Conservation (phyloP, 2,329 filamentous ascomycete species). For the Fusarium newnesense region DNA sequence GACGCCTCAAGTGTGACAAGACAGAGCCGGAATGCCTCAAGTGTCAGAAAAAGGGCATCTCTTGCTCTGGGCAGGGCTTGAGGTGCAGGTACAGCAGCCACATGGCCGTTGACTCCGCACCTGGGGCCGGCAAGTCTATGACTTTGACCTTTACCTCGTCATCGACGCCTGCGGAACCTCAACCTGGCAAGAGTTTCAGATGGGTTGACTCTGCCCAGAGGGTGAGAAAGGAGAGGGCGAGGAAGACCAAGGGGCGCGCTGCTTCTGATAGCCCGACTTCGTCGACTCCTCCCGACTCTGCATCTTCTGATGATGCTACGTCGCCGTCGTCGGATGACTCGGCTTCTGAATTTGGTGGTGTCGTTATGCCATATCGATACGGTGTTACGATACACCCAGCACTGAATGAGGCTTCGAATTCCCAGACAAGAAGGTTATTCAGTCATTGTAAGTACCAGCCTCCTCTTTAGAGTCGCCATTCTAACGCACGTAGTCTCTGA, state of each 20-base stretch:
- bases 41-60: conserved; percentile 52
- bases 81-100: conserved; percentile 51
- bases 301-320: conserved; percentile 16
- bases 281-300: not conserved
- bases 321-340: conserved; percentile 8
- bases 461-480: rapidly evolving
- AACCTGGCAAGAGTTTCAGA: conserved; percentile 11
- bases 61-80: conserved; percentile 52
- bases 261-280: not conserved
- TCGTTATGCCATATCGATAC: conserved; percentile 3
- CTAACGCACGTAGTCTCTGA: conserved; percentile 45
- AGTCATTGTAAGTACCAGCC: conserved; percentile 45
- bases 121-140: not conserved
- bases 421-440: conserved; percentile 50
- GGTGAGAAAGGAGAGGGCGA: conserved; percentile 5
- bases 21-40: conserved; percentile 52
- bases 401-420: conserved; percentile 39
- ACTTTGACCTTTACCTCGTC: conserved; percentile 2
- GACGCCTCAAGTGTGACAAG: conserved; percentile 54
- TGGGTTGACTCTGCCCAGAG: conserved; percentile 31
- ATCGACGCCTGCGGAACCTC: not conserved
- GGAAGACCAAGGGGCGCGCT: not conserved
- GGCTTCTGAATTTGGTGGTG: not conserved
- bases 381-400: conserved; percentile 31
- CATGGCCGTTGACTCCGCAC: conserved; percentile 25